phyloP scores from a whole-genome alignment of 1,284 basidiomycete genomes.

The Boletus mariae region DNA sequence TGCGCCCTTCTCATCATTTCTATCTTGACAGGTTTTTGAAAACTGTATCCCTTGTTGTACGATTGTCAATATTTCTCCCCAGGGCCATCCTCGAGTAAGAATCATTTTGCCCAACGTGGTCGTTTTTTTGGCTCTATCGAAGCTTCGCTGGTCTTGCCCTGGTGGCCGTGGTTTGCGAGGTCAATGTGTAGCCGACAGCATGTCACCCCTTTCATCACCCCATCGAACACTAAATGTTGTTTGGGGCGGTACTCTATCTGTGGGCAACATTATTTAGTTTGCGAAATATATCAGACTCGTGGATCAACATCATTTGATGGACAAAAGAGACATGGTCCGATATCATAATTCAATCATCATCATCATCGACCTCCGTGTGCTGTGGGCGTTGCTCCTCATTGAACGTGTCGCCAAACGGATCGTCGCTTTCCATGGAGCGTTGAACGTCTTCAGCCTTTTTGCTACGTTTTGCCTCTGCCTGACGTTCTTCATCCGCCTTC shows the following conservation, averaged over 20 bases:
- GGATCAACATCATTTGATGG: not conserved
- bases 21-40: constrained; percentile 43
- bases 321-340: not conserved
- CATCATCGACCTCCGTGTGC: constrained; percentile 46
- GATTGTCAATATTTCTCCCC: not conserved
- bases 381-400: constrained; percentile 30
- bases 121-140: constrained; percentile 52
- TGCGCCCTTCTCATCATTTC: not conserved
- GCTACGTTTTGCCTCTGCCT: constrained; percentile 59
- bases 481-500: constrained; percentile 60
- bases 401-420: constrained; percentile 65
- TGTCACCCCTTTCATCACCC: constrained; percentile 26
- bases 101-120: not conserved
- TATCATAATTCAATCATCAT: constrained; percentile 33
- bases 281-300: not conserved
- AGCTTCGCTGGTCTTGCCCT: constrained; percentile 47
- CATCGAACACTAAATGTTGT: constrained; percentile 19
- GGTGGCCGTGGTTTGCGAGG: constrained; percentile 45
- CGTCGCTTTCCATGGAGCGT: constrained; percentile 46
- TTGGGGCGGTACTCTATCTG: constrained; percentile 17
- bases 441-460: constrained; percentile 60
- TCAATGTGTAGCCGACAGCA: constrained; percentile 65
- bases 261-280: constrained; percentile 26
- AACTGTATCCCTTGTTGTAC: not conserved
- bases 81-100: not conserved